phyloP scores from a whole-genome alignment of 805 yeast species.

The Phaffomyces antillensis region DNA sequence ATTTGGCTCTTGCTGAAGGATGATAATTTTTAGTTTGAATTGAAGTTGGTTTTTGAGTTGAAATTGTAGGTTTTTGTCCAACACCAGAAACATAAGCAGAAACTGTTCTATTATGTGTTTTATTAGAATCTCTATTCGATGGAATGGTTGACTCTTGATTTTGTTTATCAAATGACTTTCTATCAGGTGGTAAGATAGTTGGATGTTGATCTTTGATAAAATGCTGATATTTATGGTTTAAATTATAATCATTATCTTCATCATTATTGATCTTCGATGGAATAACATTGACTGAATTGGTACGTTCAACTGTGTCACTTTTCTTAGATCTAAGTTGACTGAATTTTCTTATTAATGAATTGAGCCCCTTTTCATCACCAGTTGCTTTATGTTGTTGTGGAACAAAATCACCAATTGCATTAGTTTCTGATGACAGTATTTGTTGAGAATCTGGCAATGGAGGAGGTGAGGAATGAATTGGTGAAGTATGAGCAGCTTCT shows the following conservation, averaged over 20 bases:
- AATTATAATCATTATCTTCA: neutral
- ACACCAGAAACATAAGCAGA: slow-evolving; percentile 20
- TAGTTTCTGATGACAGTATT: slow-evolving; percentile 35
- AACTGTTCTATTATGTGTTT: slow-evolving; percentile 22
- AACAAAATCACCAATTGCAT: slow-evolving; percentile 28
- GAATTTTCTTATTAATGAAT: slow-evolving; percentile 23
- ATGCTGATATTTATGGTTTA: slow-evolving; percentile 3
- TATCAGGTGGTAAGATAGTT: slow-evolving; percentile 20
- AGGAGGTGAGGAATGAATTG: slow-evolving; percentile 39
- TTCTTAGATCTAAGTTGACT: slow-evolving; percentile 20
- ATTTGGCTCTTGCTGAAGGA: slow-evolving; percentile 84
- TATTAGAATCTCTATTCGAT: slow-evolving; percentile 4
- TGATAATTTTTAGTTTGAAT: slow-evolving; percentile 35
- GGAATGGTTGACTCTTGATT: neutral
- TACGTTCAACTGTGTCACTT: slow-evolving; percentile 2
- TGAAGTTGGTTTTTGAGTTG: slow-evolving; percentile 6
- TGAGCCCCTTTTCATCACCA: slow-evolving; percentile 26
- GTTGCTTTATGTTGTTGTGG: slow-evolving; percentile 30
- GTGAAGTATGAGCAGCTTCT: slow-evolving; percentile 45
- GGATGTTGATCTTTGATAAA: slow-evolving; percentile 12
- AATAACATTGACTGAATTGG: slow-evolving; percentile 6
- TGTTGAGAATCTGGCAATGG: slow-evolving; percentile 32
- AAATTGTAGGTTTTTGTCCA: neutral
- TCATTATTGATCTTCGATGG: neutral
- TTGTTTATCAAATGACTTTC: slow-evolving; percentile 12